Percentiles rank a stretch among this genome's conserved stretches.
These are phyloP conservation scores for Arthrobotrys entomopaga DNA, from an alignment of 2,329 filamentous ascomycete species.

Conservation along the genomic window DNA sequence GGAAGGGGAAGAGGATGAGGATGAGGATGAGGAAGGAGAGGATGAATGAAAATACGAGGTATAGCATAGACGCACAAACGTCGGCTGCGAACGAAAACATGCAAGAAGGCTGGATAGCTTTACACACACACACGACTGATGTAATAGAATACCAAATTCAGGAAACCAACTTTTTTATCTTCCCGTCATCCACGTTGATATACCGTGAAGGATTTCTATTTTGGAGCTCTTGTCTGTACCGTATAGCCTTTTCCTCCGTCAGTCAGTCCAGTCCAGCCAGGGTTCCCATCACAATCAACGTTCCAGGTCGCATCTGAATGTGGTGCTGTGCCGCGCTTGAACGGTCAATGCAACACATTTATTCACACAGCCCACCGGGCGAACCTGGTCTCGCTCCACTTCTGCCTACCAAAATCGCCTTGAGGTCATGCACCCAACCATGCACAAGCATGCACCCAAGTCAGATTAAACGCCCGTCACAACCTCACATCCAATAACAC, in stretches of 20 bases:
- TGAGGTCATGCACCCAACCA: constrained; percentile 42
- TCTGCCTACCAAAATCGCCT: constrained; percentile 49
- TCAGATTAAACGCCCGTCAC: constrained; percentile 27
- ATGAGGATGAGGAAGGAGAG: constrained; percentile 10
- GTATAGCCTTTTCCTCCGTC: too few relatives aligned
- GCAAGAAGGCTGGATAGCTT: not conserved
- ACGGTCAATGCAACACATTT: constrained; percentile 33
- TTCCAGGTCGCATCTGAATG: too few relatives aligned
- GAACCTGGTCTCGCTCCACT: too few relatives aligned
- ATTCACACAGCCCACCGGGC: constrained; percentile 31
- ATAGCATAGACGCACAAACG: constrained; percentile 9
- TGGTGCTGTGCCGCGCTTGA: constrained; percentile 49
- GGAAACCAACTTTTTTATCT: constrained; percentile 34
- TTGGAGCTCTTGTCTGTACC: too few relatives aligned
- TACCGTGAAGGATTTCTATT: constrained; percentile 30
- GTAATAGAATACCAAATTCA: constrained; percentile 10
- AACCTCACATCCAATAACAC: constrained; percentile 21
- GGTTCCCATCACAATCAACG: too few relatives aligned
- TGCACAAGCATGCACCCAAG: too few relatives aligned
- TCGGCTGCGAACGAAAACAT: not conserved
- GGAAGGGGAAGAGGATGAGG: constrained; percentile 11
- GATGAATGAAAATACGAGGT: not conserved
- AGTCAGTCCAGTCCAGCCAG: not conserved
- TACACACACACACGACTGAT: not conserved
- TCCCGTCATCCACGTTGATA: too few relatives aligned